phyloP scores from a whole-genome alignment of 768 basidiomycete genomes.

The Psilocybe sp. region DNA sequence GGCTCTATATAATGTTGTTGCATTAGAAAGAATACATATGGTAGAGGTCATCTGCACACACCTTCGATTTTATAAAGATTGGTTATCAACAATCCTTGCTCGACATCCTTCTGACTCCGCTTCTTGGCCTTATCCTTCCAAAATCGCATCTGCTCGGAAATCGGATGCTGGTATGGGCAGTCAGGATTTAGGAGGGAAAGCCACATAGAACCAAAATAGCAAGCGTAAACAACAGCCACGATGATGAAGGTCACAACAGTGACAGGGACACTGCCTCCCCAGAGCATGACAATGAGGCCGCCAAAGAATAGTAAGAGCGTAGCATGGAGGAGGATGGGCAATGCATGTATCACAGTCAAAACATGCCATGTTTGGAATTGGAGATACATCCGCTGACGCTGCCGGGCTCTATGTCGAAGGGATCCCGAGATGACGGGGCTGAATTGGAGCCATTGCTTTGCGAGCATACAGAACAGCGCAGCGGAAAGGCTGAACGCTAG shows the following conservation, averaged over 20 bases:
- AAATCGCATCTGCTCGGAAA: conserved; percentile 28
- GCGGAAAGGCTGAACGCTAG: conserved; percentile 36
- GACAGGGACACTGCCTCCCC: conserved; percentile 28
- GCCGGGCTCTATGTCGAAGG: conserved; percentile 30
- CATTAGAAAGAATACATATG: neutral
- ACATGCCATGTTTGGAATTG: conserved; percentile 34
- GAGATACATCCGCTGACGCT: conserved; percentile 32
- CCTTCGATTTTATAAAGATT: too few relatives aligned
- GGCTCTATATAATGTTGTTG: neutral
- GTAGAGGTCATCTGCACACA: too few relatives aligned
- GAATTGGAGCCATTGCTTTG: conserved; percentile 41
- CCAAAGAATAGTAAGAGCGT: conserved; percentile 37
- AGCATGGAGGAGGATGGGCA: conserved; percentile 35
- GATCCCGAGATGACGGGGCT: conserved; percentile 29
- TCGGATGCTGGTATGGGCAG: conserved; percentile 37
- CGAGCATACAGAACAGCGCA: conserved; percentile 39
- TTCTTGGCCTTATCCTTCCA: conserved; percentile 5
- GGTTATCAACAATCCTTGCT: neutral
- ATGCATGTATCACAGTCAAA: conserved; percentile 30
- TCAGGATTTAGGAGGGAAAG: conserved; percentile 32
- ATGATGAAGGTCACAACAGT: conserved; percentile 30
- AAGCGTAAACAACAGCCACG: conserved; percentile 27
- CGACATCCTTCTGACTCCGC: neutral
- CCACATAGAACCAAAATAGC: conserved; percentile 33
- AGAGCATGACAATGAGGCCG: conserved; percentile 34